Conservation (phyloP, 2,329 filamentous ascomycete species). For the Aspergillus eucalypticola region DNA sequence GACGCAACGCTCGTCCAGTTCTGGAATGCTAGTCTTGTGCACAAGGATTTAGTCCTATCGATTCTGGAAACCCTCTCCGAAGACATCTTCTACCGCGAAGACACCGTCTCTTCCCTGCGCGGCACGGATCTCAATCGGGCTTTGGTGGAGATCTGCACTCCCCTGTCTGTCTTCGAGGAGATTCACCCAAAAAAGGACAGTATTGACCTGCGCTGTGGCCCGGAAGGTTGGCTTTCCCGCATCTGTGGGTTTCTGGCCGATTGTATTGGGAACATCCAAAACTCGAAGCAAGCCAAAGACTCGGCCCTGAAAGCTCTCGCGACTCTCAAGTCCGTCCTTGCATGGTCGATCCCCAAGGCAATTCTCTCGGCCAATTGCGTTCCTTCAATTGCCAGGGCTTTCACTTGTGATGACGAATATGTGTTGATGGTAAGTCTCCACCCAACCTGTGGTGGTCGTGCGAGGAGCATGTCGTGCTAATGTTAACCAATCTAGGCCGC, state of each 20-base stretch:
- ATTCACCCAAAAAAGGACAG: slow-evolving; percentile 73
- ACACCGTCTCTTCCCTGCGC: slow-evolving; percentile 78
- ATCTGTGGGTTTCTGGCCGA: slow-evolving; percentile 72
- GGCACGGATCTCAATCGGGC: slow-evolving; percentile 83
- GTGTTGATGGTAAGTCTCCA: slow-evolving; percentile 67
- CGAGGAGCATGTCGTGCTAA: not conserved
- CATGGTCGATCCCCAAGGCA: slow-evolving; percentile 85
- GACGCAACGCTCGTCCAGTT: slow-evolving; percentile 77
- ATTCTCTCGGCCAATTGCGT: slow-evolving; percentile 72
- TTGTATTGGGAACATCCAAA: slow-evolving; percentile 68
- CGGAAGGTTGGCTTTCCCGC: slow-evolving; percentile 84
- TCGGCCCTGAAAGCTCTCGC: slow-evolving; percentile 76
- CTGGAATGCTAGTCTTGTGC: slow-evolving; percentile 65
- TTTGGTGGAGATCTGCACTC: slow-evolving; percentile 91
- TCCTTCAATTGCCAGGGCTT: slow-evolving; percentile 67
- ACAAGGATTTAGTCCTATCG: slow-evolving; percentile 84
- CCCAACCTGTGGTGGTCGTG: slow-evolving; percentile 6
- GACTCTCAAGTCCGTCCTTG: slow-evolving; percentile 74
- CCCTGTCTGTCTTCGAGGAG: slow-evolving; percentile 70
- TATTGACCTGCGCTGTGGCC: slow-evolving; percentile 70
- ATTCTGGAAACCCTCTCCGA: slow-evolving; percentile 91
- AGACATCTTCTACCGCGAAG: slow-evolving; percentile 89
- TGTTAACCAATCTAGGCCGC: slow-evolving; percentile 60
- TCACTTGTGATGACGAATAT: slow-evolving; percentile 68
- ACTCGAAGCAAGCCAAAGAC: slow-evolving; percentile 65